A percentile compares a stretch with the other conserved stretches of the same genome.
These are phyloP conservation scores for Pholiota microspora DNA, from an alignment of 768 basidiomycete genomes.

Conservation along the genomic window DNA sequence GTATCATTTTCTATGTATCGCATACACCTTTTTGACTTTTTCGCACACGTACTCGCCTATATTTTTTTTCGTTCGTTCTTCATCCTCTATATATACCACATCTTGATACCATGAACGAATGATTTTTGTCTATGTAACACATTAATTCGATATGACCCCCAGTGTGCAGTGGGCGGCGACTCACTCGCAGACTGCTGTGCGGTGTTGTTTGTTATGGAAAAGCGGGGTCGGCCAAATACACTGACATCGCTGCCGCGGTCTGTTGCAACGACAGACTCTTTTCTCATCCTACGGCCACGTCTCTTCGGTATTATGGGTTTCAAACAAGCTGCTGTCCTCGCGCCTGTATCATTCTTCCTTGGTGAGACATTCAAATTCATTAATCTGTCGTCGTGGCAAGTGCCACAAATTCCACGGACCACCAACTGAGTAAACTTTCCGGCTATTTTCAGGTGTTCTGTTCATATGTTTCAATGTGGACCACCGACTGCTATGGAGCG, in stretches of 20 bases:
- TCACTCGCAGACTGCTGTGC: background rate
- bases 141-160: conserved; percentile 2
- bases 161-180: too few species aligned
- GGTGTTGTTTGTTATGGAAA: conserved; percentile 10
- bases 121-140: conserved; percentile 16
- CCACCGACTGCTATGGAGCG: conserved; percentile 76
- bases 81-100: conserved; percentile 30
- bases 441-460: conserved; percentile 56
- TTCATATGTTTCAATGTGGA: conserved; percentile 89
- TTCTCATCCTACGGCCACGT: background rate
- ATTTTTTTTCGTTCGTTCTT: conserved; percentile 7
- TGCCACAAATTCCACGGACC: too few species aligned
- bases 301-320: conserved; percentile 66
- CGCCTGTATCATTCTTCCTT: conserved; percentile 86
- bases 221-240: background rate
- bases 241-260: background rate
- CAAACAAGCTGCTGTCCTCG: conserved; percentile 83
- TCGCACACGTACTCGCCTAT: background rate
- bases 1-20: background rate
- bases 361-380: conserved; percentile 39
- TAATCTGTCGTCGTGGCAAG: background rate
- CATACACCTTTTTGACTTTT: conserved; percentile 4
- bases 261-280: background rate
- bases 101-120: conserved; percentile 33
- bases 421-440: background rate